These are phyloP conservation scores for Euryodendron excelsum DNA, from an alignment of 148 eudicot genomes.

Conservation along the genomic window DNA sequence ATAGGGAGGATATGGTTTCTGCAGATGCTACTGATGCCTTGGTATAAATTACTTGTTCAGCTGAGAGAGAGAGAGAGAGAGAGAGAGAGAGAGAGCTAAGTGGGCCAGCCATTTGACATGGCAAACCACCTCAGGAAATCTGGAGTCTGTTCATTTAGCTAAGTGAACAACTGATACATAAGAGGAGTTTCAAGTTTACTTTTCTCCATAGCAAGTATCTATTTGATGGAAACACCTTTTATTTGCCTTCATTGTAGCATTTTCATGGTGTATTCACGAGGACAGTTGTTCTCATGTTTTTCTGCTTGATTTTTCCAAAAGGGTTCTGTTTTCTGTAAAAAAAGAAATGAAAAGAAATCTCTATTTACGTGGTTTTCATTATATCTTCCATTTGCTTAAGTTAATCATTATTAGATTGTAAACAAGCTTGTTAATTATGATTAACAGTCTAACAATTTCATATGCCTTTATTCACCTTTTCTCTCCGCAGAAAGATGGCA, in stretches of 20 bases:
- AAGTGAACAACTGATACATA: not conserved
- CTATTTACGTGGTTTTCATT: not conserved
- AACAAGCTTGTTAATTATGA: not conserved
- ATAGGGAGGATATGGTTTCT: not conserved
- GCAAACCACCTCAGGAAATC: no score
- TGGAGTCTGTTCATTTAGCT: not conserved
- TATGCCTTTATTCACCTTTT: slow-evolving; percentile 9
- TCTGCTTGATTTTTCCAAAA: no score
- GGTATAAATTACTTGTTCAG: no score
- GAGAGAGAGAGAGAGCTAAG: no score
- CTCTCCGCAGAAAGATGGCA: slow-evolving; percentile 79
- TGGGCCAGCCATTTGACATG: no score
- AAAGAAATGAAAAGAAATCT: not conserved
- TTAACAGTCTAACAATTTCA: not conserved
- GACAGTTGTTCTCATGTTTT: not conserved
- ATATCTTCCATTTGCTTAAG: not conserved
- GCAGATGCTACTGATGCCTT: no score
- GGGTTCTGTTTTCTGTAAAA: not conserved
- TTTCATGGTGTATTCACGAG: not conserved
- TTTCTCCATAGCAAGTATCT: not conserved
- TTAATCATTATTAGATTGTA: not conserved
- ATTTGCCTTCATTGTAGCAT: not conserved
- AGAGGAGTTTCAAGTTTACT: not conserved
- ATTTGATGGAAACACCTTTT: not conserved
- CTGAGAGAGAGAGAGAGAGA: no score